These are phyloP conservation scores for Trichoderma guizhouense DNA, from an alignment of 2,329 filamentous ascomycete genomes.

Conservation along the genomic window DNA sequence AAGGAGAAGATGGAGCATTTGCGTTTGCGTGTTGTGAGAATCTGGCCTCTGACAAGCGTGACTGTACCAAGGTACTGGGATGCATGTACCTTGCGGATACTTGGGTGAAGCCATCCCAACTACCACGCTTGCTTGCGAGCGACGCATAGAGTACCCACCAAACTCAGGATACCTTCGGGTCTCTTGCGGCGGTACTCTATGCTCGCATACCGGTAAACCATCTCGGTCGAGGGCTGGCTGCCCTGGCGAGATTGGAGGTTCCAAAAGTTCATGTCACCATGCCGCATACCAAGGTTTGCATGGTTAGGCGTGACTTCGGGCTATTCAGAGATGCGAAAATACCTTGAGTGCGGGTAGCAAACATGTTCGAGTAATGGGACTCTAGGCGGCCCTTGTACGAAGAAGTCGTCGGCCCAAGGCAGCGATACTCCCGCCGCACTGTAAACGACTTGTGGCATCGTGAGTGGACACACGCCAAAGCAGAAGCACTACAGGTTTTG, in stretches of 20 bases:
- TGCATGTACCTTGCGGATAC: not conserved
- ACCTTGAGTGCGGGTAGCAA: not conserved
- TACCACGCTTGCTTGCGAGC: not conserved
- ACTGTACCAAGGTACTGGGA: not conserved
- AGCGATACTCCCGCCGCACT: not conserved
- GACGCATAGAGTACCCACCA: not conserved
- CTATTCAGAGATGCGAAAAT: not conserved
- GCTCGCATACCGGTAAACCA: slow-evolving; percentile 2
- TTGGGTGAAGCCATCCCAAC: not conserved
- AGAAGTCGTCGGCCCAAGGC: not conserved
- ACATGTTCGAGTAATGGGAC: not conserved
- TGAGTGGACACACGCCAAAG: not conserved
- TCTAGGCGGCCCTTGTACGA: not conserved
- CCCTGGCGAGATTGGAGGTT: not conserved
- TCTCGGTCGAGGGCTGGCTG: not conserved
- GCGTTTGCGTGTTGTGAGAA: not conserved
- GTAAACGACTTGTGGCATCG: not conserved
- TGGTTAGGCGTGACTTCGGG: not conserved
- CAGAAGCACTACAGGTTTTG: not conserved
- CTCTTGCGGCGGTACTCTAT: slow-evolving; percentile 6
- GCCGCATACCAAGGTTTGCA: not conserved
- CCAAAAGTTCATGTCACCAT: not conserved
- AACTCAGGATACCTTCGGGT: not conserved
- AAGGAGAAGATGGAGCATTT: not conserved
- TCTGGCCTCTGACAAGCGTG: not conserved